phyloP scores from a whole-genome alignment of 2,329 filamentous ascomycete genomes.

The Cordyceps farinosa region DNA sequence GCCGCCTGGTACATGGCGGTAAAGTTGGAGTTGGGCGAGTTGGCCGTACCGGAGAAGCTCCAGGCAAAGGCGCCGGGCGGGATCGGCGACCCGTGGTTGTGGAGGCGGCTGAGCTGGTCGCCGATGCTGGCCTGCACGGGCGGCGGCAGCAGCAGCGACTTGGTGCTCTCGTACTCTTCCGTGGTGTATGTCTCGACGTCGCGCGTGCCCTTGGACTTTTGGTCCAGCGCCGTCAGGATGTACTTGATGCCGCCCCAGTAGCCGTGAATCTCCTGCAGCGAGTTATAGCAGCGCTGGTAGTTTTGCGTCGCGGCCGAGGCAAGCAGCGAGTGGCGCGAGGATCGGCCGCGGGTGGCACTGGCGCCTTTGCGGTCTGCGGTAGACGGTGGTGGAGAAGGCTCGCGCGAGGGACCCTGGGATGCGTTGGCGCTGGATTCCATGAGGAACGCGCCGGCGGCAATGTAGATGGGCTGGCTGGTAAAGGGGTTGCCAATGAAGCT shows the following conservation, averaged over 20 bases:
- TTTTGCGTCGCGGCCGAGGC: slow-evolving; percentile 81
- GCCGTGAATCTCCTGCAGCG: slow-evolving; percentile 71
- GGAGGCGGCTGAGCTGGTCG: slow-evolving; percentile 42
- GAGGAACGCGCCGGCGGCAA: slow-evolving; percentile 83
- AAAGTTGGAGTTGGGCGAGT: slow-evolving; percentile 78
- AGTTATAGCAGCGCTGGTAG: slow-evolving; percentile 83
- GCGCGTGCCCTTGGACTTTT: slow-evolving; percentile 82
- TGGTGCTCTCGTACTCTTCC: slow-evolving; percentile 75
- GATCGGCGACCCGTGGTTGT: slow-evolving; percentile 49
- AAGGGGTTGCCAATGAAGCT: slow-evolving; percentile 87
- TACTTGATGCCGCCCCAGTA: slow-evolving; percentile 89
- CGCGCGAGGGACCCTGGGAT: slow-evolving; percentile 56
- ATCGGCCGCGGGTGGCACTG: slow-evolving; percentile 31
- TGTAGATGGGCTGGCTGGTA: slow-evolving; percentile 86
- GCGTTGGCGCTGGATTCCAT: slow-evolving; percentile 75
- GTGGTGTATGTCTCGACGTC: slow-evolving; percentile 65
- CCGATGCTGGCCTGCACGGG: slow-evolving; percentile 36
- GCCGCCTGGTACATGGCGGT: slow-evolving; percentile 70
- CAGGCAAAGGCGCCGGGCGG: slow-evolving; percentile 62
- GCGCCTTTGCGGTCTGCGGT: slow-evolving; percentile 17
- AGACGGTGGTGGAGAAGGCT: slow-evolving; percentile 45
- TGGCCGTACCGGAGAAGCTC: slow-evolving; percentile 83
- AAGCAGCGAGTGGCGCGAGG: slow-evolving; percentile 68
- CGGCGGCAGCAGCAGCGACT: slow-evolving; percentile 40
- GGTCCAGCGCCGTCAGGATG: slow-evolving; percentile 79